A percentile compares a stretch with the other conserved stretches of the same genome.
Evolutionary conservation across 2,329 filamentous ascomycete genomes (phyloP).

Genomic region (Penicillium occitanis): DNA sequence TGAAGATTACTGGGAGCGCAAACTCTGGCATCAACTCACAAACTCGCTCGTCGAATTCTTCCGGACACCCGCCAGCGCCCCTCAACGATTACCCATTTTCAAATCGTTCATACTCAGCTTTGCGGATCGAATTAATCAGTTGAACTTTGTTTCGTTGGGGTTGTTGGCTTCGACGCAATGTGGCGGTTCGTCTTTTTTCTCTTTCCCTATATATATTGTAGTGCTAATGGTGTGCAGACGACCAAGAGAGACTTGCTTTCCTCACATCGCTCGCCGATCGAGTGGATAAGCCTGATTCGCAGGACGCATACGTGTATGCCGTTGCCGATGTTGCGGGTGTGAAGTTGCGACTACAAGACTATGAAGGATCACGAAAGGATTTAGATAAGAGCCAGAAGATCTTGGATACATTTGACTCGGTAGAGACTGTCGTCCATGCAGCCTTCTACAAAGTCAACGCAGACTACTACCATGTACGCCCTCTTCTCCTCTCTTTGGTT

Average conservation of each 20-base stretch:
- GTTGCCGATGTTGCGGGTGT: slow-evolving; percentile 85
- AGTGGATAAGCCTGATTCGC: slow-evolving; percentile 87
- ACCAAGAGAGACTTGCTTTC: slow-evolving; percentile 81
- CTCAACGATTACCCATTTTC: slow-evolving; percentile 86
- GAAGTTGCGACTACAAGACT: slow-evolving; percentile 75
- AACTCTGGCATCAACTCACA: slow-evolving; percentile 98
- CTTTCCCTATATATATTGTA: not conserved
- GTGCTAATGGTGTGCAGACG: slow-evolving; percentile 59
- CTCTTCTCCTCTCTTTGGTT: not conserved
- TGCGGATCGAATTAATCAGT: slow-evolving; percentile 97
- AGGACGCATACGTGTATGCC: slow-evolving; percentile 94
- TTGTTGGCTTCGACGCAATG: slow-evolving; percentile 84
- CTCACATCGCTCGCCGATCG: slow-evolving; percentile 78
- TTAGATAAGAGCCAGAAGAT: slow-evolving; percentile 84
- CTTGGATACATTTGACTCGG: slow-evolving; percentile 87
- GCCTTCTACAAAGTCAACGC: slow-evolving; percentile 95
- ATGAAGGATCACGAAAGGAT: slow-evolving; percentile 80
- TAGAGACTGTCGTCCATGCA: slow-evolving; percentile 93
- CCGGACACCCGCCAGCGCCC: slow-evolving; percentile 73
- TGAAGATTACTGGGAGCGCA: slow-evolving; percentile 96
- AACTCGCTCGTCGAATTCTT: slow-evolving; percentile 87
- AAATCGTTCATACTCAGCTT: slow-evolving; percentile 94
- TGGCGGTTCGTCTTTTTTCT: slow-evolving; percentile 31
- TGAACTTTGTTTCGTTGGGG: slow-evolving; percentile 91
- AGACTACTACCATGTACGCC: slow-evolving; percentile 78